These are phyloP conservation scores for Aspergillus pseudotamarii DNA, from an alignment of 2,329 filamentous ascomycete species.

Conservation along the genomic window DNA sequence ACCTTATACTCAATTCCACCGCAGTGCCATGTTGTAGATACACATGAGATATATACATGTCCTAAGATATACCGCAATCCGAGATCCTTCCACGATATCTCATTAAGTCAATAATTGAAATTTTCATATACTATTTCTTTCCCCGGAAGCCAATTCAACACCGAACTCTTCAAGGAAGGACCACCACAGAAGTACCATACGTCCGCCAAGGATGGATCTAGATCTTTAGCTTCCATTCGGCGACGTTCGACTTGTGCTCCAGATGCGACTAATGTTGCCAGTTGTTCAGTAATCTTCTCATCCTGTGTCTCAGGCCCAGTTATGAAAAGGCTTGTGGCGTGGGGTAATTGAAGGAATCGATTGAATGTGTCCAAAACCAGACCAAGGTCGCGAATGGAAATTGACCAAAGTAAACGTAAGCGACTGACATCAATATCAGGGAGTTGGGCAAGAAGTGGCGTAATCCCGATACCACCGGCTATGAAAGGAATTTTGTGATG, in stretches of 20 bases:
- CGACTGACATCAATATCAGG: constrained; percentile 50
- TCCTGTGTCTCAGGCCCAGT: constrained; percentile 51
- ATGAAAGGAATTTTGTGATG: constrained; percentile 61
- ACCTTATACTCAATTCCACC: neutral
- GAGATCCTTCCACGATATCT: neutral
- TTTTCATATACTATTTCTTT: constrained; percentile 62
- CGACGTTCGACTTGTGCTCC: constrained; percentile 45
- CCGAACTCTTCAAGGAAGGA: constrained; percentile 49
- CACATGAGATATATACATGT: neutral
- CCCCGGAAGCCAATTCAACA: constrained; percentile 58
- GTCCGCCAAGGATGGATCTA: constrained; percentile 40
- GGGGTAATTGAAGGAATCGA: constrained; percentile 55
- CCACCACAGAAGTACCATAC: constrained; percentile 66
- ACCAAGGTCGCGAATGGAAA: constrained; percentile 63
- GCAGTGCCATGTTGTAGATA: neutral
- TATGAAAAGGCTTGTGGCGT: constrained; percentile 63
- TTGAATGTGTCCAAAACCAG: constrained; percentile 64
- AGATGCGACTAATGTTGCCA: constrained; percentile 41
- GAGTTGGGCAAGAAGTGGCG: constrained; percentile 75
- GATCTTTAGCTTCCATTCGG: constrained; percentile 52
- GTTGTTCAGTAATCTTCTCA: constrained; percentile 42
- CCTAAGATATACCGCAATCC: neutral
- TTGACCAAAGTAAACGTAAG: constrained; percentile 69
- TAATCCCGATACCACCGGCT: constrained; percentile 81
- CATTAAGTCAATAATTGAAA: constrained; percentile 53